These are phyloP conservation scores for Otatea glauca DNA, from an alignment of 176 grass and related monocot genomes.

Conservation along the genomic window DNA sequence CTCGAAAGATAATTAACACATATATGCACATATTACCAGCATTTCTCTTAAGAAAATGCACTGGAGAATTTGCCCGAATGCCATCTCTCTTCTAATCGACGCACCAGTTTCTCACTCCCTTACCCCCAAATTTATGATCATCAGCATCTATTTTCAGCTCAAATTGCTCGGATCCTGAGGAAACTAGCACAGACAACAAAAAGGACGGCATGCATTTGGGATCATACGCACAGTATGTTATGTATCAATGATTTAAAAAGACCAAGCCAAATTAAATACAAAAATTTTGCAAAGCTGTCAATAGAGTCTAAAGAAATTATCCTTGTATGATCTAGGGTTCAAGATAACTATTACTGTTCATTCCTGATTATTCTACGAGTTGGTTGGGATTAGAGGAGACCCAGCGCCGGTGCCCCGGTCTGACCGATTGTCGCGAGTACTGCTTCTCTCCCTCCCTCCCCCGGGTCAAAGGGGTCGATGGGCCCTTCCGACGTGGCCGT, in stretches of 20 bases:
- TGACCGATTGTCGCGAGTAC: slow-evolving; percentile 36
- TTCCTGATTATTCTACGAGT: slow-evolving; percentile 36
- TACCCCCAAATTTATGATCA: background rate
- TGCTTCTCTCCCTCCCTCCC: background rate
- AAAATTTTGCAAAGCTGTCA: slow-evolving; percentile 22
- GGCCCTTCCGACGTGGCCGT: slow-evolving; percentile 55
- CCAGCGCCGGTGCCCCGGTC: slow-evolving; percentile 58
- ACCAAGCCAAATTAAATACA: slow-evolving; percentile 3
- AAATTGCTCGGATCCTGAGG: background rate
- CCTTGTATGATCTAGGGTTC: background rate
- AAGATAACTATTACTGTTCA: background rate
- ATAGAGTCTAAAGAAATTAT: slow-evolving; percentile 14
- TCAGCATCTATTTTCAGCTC: background rate
- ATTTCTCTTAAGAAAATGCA: background rate
- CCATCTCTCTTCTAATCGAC: background rate
- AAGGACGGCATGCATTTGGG: background rate
- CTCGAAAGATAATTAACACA: background rate
- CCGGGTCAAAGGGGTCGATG: slow-evolving; percentile 67
- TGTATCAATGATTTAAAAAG: slow-evolving; percentile 30
- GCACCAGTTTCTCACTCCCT: background rate
- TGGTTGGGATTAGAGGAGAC: slow-evolving; percentile 67
- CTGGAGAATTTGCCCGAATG: background rate
- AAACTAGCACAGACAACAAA: background rate
- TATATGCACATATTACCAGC: background rate
- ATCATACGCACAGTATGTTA: background rate